These are phyloP conservation scores for Microcyclospora pomicola DNA, from an alignment of 2,329 filamentous ascomycete genomes.

Conservation along the genomic window DNA sequence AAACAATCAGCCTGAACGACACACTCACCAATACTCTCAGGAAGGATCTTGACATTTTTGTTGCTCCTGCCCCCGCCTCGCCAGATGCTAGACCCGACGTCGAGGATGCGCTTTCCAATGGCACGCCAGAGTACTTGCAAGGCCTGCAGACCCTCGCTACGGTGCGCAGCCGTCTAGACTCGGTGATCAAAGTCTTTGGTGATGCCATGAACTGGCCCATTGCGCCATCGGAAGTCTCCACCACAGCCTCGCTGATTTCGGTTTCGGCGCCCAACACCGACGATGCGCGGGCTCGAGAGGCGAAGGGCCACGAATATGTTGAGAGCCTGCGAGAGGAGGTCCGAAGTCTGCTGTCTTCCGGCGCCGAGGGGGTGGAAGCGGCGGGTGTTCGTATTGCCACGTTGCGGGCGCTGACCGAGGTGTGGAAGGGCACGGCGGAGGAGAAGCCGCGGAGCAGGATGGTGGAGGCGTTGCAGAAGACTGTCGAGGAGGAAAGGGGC, in stretches of 20 bases:
- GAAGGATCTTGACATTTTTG: conserved; percentile 58
- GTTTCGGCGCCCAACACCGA: conserved; percentile 62
- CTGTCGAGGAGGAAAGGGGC: conserved; percentile 55
- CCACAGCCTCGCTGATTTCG: conserved; percentile 74
- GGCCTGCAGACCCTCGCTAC: conserved; percentile 70
- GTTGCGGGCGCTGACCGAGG: conserved; percentile 57
- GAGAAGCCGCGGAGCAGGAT: conserved; percentile 73
- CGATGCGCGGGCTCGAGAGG: conserved; percentile 56
- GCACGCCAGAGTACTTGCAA: conserved; percentile 46
- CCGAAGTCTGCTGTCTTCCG: conserved; percentile 44
- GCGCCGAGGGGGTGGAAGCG: conserved; percentile 51
- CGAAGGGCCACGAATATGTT: conserved; percentile 74
- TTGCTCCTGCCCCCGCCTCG: conserved; percentile 24
- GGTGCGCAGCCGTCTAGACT: conserved; percentile 72
- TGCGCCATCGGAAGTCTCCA: conserved; percentile 76
- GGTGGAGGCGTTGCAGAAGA: conserved; percentile 65
- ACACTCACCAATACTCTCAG: conserved; percentile 58
- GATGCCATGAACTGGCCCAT: conserved; percentile 93
- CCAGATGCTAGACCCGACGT: conserved; percentile 1
- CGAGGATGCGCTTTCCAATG: conserved; percentile 25
- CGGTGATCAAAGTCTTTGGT: conserved; percentile 81
- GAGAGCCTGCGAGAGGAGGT: conserved; percentile 60
- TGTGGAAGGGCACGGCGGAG: conserved; percentile 94
- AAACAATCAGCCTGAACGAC: conserved; percentile 69
- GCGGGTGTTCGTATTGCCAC: conserved; percentile 63